phyloP scores from a whole-genome alignment of 2,329 filamentous ascomycete genomes.

The Penicillium expansum region DNA sequence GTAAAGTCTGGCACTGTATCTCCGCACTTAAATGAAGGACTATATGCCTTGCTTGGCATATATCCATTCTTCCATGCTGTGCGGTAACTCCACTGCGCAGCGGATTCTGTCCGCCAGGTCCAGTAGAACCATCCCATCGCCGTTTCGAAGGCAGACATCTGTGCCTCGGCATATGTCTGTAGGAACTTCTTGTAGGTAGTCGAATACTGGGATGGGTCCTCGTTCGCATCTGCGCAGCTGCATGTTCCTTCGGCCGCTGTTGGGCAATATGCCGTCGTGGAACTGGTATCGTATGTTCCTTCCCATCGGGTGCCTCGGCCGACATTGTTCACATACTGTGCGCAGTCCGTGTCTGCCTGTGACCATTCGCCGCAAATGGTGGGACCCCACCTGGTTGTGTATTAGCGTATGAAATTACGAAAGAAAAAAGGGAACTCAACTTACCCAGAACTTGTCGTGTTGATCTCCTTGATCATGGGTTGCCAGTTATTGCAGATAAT shows the following conservation, averaged over 20 bases:
- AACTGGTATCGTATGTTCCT: constrained; percentile 69
- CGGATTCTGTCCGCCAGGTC: constrained; percentile 91
- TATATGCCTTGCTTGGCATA: constrained; percentile 71
- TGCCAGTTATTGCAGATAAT: constrained; percentile 90
- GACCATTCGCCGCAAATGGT: constrained; percentile 97
- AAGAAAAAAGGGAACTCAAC: constrained; percentile 7
- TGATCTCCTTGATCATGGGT: constrained; percentile 68
- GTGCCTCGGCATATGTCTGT: constrained; percentile 85
- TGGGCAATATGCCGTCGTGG: constrained; percentile 73
- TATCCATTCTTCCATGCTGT: constrained; percentile 69
- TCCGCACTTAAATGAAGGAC: constrained; percentile 67
- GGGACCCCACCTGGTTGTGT: constrained; percentile 66
- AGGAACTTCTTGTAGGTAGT: constrained; percentile 79
- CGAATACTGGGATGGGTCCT: constrained; percentile 65
- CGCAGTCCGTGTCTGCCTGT: constrained; percentile 95
- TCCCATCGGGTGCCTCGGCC: constrained; percentile 87
- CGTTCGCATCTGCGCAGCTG: constrained; percentile 73
- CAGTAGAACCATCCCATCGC: constrained; percentile 99
- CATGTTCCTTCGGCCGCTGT: constrained; percentile 60
- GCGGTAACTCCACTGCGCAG: constrained; percentile 75
- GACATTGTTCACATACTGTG: constrained; percentile 82
- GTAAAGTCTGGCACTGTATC: constrained; percentile 46
- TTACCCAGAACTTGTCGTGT: constrained; percentile 67
- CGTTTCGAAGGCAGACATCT: constrained; percentile 91
- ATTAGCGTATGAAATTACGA: neutral